Conservation (phyloP, 202 grass and related monocot species). For the Digitaria exilis region DNA sequence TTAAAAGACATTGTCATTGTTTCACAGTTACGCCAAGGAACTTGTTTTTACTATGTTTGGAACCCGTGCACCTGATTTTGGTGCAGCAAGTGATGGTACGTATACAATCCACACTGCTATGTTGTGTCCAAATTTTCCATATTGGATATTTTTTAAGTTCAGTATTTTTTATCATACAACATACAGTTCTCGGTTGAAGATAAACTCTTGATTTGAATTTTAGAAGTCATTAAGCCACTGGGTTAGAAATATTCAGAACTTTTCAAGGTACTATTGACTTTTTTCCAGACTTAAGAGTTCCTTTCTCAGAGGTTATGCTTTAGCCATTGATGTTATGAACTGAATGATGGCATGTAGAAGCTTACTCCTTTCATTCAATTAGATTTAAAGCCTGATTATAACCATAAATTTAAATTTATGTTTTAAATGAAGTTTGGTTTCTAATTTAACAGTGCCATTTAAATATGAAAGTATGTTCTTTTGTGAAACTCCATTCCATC, state of each 20-base stretch:
- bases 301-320: background rate
- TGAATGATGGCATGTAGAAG: conserved; percentile 14
- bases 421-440: conserved; percentile 20
- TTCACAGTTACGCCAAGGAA: conserved; percentile 89
- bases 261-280: background rate
- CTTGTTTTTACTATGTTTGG: conserved; percentile 81
- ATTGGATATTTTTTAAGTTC: conserved; percentile 14
- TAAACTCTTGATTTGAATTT: background rate
- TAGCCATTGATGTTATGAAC: background rate
- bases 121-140: background rate
- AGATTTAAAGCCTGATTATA: background rate
- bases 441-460: background rate
- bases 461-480: background rate
- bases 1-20: conserved; percentile 10
- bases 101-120: background rate
- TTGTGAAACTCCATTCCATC: background rate
- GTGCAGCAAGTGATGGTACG: conserved; percentile 97
- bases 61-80: conserved; percentile 77
- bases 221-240: background rate
- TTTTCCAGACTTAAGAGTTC: background rate
- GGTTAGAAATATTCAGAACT: conserved; percentile 6
- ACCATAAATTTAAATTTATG: no score
- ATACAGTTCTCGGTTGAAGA: background rate
- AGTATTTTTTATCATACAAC: background rate
- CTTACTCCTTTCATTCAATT: conserved; percentile 7